Percentiles rank a stretch among this genome's conserved stretches.
Conservation (phyloP, 192 early-diverging fungal species). For the Pilobolus umbonatus region DNA sequence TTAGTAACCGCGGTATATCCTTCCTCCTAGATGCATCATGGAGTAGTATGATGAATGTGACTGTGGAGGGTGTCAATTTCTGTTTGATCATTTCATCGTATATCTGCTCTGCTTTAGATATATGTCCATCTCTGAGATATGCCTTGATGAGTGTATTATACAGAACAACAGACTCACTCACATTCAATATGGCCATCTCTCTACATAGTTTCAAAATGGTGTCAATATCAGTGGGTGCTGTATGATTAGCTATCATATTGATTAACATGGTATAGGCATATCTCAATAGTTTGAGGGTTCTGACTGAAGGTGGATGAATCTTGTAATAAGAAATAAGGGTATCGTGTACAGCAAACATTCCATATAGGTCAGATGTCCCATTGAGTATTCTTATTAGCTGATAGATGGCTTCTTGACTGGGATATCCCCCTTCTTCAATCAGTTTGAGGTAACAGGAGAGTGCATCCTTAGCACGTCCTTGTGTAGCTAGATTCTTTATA, state of each 20-base stretch:
- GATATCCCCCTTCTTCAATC: constrained; percentile 6
- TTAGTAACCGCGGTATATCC: constrained; percentile 2
- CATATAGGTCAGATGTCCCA: not conserved
- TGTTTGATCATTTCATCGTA: constrained; percentile 6
- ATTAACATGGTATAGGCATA: constrained; percentile 21
- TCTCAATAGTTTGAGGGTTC: not conserved
- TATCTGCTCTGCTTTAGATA: not conserved
- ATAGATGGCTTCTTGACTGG: constrained; percentile 14
- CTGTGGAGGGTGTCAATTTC: not conserved
- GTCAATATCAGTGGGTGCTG: constrained; percentile 4
- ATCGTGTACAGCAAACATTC: constrained; percentile 13
- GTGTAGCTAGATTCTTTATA: not conserved
- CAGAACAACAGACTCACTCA: not conserved
- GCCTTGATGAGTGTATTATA: constrained; percentile 11
- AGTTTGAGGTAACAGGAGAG: constrained; percentile 1
- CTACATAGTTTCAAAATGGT: constrained; percentile 7
- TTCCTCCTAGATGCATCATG: not conserved
- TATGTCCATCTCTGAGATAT: not conserved
- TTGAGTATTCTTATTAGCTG: constrained; percentile 3
- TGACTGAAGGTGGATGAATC: not conserved
- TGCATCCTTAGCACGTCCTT: constrained; percentile 9
- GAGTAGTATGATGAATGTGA: constrained; percentile 9
- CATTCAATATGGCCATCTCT: not conserved
- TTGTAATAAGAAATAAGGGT: constrained; percentile 4
- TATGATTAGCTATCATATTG: constrained; percentile 8